Conservation (phyloP, 352 stramenopile genomes). For the Phytophthora crassamura region DNA sequence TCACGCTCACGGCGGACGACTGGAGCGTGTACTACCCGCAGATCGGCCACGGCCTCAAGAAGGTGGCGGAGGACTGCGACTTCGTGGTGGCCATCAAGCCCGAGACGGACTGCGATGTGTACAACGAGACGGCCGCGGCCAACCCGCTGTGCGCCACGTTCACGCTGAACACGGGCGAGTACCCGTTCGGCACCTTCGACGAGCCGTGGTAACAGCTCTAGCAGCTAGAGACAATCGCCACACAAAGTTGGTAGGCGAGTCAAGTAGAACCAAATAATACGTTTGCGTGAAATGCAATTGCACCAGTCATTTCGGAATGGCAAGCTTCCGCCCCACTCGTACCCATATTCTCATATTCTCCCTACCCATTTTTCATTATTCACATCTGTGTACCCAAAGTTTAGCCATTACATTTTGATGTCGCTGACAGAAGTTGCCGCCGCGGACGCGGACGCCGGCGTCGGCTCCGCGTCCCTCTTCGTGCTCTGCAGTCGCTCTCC, state of each 20-base stretch:
- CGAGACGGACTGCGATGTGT: slow-evolving; percentile 59
- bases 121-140: slow-evolving; percentile 26
- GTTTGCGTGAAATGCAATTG: no score
- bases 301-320: no score
- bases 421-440: slow-evolving; percentile 16
- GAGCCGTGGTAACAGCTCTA: slow-evolving; percentile 36
- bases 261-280: no score
- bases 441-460: slow-evolving; percentile 5
- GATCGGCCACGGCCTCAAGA: slow-evolving; percentile 59
- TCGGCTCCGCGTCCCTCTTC: not conserved
- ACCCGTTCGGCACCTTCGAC: slow-evolving; percentile 33
- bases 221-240: no score
- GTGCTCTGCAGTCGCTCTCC: slow-evolving; percentile 13
- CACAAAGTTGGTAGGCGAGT: no score
- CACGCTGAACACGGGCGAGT: slow-evolving; percentile 32
- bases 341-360: no score
- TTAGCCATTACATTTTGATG: no score
- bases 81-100: slow-evolving; percentile 66
- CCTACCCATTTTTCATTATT: no score
- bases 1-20: slow-evolving; percentile 42
- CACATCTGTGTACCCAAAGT: no score
- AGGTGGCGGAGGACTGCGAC: slow-evolving; percentile 53
- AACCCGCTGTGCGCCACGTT: slow-evolving; percentile 51
- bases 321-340: no score
- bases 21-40: no score